Percentiles rank a stretch among this genome's conserved stretches.
These are phyloP conservation scores for Candida sanyiensis DNA, from an alignment of 805 yeast species.

Conservation along the genomic window DNA sequence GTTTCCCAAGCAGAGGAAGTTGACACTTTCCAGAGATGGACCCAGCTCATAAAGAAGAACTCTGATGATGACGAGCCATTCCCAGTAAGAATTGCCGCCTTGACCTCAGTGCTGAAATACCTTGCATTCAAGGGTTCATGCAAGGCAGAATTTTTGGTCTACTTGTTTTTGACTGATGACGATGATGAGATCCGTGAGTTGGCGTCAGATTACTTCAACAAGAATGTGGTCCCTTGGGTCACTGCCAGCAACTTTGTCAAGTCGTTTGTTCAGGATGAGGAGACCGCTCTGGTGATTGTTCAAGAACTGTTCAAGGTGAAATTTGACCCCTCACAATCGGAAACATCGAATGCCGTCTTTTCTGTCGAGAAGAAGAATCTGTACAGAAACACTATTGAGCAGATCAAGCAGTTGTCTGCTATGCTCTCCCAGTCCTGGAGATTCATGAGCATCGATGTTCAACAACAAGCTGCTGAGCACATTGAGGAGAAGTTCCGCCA, in stretches of 20 bases:
- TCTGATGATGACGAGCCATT: slow-evolving; percentile 39
- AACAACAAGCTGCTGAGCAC: not conserved
- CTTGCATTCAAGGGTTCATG: slow-evolving; percentile 12
- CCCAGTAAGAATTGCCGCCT: slow-evolving; percentile 40
- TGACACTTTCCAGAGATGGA: slow-evolving; percentile 21
- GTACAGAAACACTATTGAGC: slow-evolving; percentile 46
- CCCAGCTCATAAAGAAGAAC: slow-evolving; percentile 11
- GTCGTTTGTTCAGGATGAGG: slow-evolving; percentile 8
- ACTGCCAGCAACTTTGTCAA: slow-evolving; percentile 26
- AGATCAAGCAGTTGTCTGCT: slow-evolving; percentile 17
- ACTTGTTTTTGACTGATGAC: slow-evolving; percentile 53
- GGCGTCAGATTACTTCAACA: slow-evolving; percentile 39
- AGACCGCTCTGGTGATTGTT: slow-evolving; percentile 12
- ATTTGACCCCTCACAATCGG: slow-evolving; percentile 16
- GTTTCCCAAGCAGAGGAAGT: slow-evolving; percentile 26
- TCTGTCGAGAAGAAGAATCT: slow-evolving; percentile 64
- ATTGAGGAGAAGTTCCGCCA: not conserved
- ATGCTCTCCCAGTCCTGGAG: slow-evolving; percentile 18
- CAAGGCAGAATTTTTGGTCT: slow-evolving; percentile 27
- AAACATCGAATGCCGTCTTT: slow-evolving; percentile 43
- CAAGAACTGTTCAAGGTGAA: slow-evolving; percentile 12
- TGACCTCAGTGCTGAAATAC: slow-evolving; percentile 35
- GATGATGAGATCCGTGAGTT: slow-evolving; percentile 51
- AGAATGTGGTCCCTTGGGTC: slow-evolving; percentile 32
- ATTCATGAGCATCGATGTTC: not conserved